Evolutionary conservation across 2,329 filamentous ascomycete species (phyloP).

Genomic region (Calonectria fujianensis): DNA sequence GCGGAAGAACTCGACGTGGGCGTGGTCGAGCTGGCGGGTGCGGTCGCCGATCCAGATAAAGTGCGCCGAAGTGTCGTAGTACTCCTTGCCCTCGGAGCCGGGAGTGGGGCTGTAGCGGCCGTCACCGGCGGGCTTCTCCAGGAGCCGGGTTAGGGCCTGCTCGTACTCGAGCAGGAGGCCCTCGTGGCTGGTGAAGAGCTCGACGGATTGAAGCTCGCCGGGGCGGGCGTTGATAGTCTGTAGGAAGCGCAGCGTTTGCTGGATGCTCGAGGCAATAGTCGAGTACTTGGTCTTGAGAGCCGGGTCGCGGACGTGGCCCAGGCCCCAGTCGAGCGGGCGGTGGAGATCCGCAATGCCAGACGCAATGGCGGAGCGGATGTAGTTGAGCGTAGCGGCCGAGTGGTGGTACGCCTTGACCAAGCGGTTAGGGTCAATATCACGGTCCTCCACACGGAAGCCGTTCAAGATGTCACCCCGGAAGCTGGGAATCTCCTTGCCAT

Average conservation of each 20-base stretch:
- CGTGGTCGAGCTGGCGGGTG: conserved; percentile 93
- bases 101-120: conserved; percentile 64
- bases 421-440: conserved; percentile 87
- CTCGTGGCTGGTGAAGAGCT: conserved; percentile 97
- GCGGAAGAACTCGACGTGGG: conserved; percentile 97
- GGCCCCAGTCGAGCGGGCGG: conserved; percentile 93
- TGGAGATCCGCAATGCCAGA: conserved; percentile 96
- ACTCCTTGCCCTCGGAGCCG: conserved; percentile 71
- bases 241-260: conserved; percentile 95
- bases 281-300: conserved; percentile 90
- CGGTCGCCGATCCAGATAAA: conserved; percentile 99
- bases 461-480: conserved; percentile 98
- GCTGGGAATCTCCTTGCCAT: conserved; percentile 88
- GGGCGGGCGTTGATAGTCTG: conserved; percentile 91
- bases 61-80: conserved; percentile 96
- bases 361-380: conserved; percentile 87
- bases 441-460: conserved; percentile 84
- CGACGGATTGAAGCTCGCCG: conserved; percentile 90
- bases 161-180: conserved; percentile 96
- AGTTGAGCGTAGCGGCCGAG: conserved; percentile 95
- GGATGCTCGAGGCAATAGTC: conserved; percentile 88
- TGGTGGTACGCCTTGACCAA: conserved; percentile 96
- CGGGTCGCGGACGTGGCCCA: conserved; percentile 92
- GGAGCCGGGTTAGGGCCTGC: conserved; percentile 85
- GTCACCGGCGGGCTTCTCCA: conserved; percentile 76